Evolutionary conservation across 768 basidiomycete species (phyloP).

Genomic region (Austroboletus festivus): DNA sequence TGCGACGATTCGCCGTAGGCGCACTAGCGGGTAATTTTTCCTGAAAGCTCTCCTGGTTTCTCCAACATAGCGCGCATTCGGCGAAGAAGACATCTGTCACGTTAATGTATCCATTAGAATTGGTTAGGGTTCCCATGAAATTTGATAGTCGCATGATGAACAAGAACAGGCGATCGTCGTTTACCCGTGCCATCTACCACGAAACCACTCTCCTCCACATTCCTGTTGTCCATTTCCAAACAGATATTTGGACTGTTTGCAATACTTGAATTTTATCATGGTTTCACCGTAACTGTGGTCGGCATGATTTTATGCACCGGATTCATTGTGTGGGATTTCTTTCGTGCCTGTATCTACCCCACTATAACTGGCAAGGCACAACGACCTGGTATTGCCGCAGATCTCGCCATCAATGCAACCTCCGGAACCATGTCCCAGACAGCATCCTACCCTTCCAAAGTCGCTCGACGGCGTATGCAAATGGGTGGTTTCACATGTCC

Average conservation of each 20-base stretch:
- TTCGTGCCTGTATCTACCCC: constrained; percentile 59
- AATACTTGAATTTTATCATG: constrained; percentile 90
- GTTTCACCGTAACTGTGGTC: constrained; percentile 87
- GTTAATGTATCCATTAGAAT: constrained; percentile 92
- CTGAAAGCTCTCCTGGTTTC: not conserved
- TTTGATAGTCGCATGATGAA: constrained; percentile 41
- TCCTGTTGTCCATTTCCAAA: constrained; percentile 22
- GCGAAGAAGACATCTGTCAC: constrained; percentile 79
- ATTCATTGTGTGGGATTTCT: constrained; percentile 87
- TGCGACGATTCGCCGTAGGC: constrained; percentile 80
- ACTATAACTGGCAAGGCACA: constrained; percentile 39
- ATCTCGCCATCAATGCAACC: constrained; percentile 80
- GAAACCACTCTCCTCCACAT: constrained; percentile 46
- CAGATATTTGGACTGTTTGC: constrained; percentile 59
- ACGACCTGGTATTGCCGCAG: constrained; percentile 47
- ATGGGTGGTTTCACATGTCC: constrained; percentile 85
- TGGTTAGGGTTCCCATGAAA: constrained; percentile 94
- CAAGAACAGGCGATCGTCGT: constrained; percentile 43
- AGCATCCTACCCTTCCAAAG: constrained; percentile 91
- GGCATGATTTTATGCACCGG: constrained; percentile 96
- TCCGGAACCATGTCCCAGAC: constrained; percentile 87
- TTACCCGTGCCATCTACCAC: constrained; percentile 58
- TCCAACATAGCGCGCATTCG: constrained; percentile 27
- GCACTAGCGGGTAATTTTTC: constrained; percentile 69
- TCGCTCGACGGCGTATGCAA: constrained; percentile 90